Evolutionary conservation across 768 basidiomycete genomes (phyloP), one percentile per base, ranked within the genome.

Genomic region (Hypholoma fasciculare): DNA sequence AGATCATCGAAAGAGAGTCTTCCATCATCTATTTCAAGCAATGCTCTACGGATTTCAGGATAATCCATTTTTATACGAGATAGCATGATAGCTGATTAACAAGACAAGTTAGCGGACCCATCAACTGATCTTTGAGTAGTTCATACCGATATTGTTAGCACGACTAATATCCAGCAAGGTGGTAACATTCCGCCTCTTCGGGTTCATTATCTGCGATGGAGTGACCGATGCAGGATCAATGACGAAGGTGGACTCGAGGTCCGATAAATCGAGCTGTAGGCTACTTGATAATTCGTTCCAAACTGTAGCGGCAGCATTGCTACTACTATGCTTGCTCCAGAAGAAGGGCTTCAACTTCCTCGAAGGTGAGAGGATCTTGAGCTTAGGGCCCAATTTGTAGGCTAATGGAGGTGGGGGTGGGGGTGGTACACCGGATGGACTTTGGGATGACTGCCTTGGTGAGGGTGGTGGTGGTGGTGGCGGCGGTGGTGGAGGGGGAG

Each of bases 301-400:
- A 9, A 98, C 79, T 1, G 90, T 90, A 23, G 58, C 49, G 2
- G 63, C 60, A 4, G 80, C 63, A 5, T 73, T 67, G 7, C 76
- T 63, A 12, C 67, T 69, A n/a, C 79, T 73, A 4, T 95, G 60
- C 64, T 96, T 96, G 61, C 86, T 89, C 94, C 95, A 96, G 70
- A 94, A 94, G 76, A 97, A 94, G 2, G 95, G 91, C 70, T 90
- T 89, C 52, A 92, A 69, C 48, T 82, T 80, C 65, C 85, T 87
- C 2, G 70, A 64, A 12, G 23, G 85, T 12, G 76, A 77, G 23
- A 66, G 62, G 7, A 68, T 60, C 60, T 74, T 79, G 20, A 65
- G 59, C 52, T 69, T 75, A 39, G 59, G 62, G 37, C 65, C 68
- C 30, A 69, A 67, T 55, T 67, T 71, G 59, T 74, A 75, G 8